Evolutionary conservation across 2,329 filamentous ascomycete species (phyloP).

Genomic region (Aspergillus pseudonomiae): DNA sequence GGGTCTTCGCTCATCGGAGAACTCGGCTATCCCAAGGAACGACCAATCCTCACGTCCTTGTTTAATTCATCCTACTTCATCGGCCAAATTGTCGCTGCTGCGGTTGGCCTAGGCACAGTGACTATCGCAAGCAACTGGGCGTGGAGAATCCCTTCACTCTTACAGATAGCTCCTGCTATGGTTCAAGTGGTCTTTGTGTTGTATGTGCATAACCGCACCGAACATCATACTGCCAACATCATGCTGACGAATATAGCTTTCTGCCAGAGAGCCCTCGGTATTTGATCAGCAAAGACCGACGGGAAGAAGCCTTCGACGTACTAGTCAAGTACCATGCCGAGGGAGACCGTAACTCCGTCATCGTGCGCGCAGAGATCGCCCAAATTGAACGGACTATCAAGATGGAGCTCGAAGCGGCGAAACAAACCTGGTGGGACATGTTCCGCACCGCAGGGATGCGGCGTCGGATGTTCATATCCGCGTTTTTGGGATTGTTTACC

Average conservation of each 20-base stretch:
- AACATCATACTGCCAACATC: neutral
- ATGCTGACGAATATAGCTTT: conserved; percentile 21
- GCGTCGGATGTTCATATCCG: conserved; percentile 33
- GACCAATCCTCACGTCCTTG: conserved; percentile 60
- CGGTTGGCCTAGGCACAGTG: conserved; percentile 32
- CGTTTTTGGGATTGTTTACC: conserved; percentile 39
- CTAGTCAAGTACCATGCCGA: conserved; percentile 54
- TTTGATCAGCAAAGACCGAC: conserved; percentile 30
- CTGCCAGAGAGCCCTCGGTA: conserved; percentile 32
- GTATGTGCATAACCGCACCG: neutral
- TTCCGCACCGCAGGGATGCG: conserved; percentile 35
- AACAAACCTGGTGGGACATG: conserved; percentile 33
- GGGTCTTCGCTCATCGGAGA: conserved; percentile 63
- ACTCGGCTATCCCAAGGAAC: conserved; percentile 63
- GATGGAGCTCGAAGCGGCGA: conserved; percentile 52
- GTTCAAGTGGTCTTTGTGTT: conserved; percentile 28
- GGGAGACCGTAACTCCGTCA: conserved; percentile 52
- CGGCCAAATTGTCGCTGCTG: conserved; percentile 33
- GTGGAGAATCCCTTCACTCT: conserved; percentile 50
- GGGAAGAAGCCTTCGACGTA: conserved; percentile 31
- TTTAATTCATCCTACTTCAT: conserved; percentile 57
- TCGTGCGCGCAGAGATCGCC: conserved; percentile 62
- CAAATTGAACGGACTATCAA: conserved; percentile 63
- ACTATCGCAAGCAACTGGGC: conserved; percentile 45
- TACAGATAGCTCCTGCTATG: conserved; percentile 44